Percentiles rank a stretch among this genome's conserved stretches.
phyloP scores from a whole-genome alignment of 306 rosid genomes.

The Adenanthera pavonina region DNA sequence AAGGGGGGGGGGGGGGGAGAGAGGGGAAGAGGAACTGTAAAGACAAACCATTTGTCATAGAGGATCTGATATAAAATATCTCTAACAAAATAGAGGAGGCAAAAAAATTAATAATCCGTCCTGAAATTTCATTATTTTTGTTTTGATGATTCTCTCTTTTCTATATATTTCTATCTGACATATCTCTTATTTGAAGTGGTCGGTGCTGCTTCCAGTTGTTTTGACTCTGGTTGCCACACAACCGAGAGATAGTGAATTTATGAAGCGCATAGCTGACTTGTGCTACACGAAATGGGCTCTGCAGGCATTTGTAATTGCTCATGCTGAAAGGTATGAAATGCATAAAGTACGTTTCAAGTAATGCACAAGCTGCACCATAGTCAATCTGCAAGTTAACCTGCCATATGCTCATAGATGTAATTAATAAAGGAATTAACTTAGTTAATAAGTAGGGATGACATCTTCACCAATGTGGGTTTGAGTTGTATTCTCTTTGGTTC shows the following conservation, averaged over 20 bases:
- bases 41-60: background rate
- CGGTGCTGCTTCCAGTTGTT: slow-evolving; percentile 94
- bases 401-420: no score
- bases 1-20: no score
- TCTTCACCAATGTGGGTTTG: no score
- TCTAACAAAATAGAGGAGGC: background rate
- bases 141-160: background rate
- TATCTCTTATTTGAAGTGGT: slow-evolving; percentile 69
- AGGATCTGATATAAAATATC: background rate
- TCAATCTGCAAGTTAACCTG: background rate
- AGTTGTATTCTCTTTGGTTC: no score
- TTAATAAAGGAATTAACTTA: no score
- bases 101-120: background rate
- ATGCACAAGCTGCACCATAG: background rate
- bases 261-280: slow-evolving; percentile 63
- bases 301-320: slow-evolving; percentile 82
- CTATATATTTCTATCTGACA: background rate
- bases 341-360: background rate
- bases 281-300: slow-evolving; percentile 96
- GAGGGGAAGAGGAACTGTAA: no score
- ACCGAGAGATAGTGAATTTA: slow-evolving; percentile 50
- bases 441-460: no score
- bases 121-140: background rate
- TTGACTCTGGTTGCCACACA: slow-evolving; percentile 85
- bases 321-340: slow-evolving; percentile 81